A percentile compares a stretch with the other conserved stretches of the same genome.
phyloP scores from a whole-genome alignment of 371 early-diverging fungal species.

The Rhizopus delemar region DNA sequence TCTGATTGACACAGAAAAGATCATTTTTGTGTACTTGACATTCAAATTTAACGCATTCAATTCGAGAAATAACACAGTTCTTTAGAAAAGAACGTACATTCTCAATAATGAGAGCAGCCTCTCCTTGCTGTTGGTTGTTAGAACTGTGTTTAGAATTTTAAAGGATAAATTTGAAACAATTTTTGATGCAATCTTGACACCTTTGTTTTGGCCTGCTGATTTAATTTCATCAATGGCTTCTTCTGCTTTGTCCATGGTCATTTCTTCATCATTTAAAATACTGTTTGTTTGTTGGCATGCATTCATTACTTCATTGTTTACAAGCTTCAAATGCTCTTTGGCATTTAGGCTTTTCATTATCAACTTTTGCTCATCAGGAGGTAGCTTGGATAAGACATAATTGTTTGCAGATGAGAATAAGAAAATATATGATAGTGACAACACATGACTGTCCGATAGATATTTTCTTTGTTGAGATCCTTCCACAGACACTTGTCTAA shows the following conservation, averaged over 20 bases:
- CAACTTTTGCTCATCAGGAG: constrained; percentile 8
- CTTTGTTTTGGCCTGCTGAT: not conserved
- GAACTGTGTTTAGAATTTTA: not conserved
- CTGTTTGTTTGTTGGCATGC: constrained; percentile 10
- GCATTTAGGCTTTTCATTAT: not conserved
- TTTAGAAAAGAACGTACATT: constrained; percentile 7
- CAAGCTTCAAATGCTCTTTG: constrained; percentile 11
- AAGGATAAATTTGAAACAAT: constrained; percentile 5
- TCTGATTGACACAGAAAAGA: not conserved
- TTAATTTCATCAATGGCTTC: constrained; percentile 11
- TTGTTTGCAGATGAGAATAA: constrained; percentile 8
- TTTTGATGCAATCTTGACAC: constrained; percentile 8
- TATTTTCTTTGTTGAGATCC: constrained; percentile 11
- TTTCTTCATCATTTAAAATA: constrained; percentile 5
- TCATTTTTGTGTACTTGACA: constrained; percentile 7
- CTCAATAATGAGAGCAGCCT: constrained; percentile 15
- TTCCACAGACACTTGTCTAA: constrained; percentile 9
- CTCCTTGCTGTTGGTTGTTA: constrained; percentile 11
- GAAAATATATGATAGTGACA: constrained; percentile 11
- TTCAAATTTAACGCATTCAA: constrained; percentile 7
- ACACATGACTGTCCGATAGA: constrained; percentile 9
- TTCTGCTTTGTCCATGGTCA: constrained; percentile 3
- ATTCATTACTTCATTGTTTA: constrained; percentile 7
- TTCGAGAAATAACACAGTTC: constrained; percentile 5
- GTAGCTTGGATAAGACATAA: constrained; percentile 8